Base-by-base conservation (phyloP, 2,329 filamentous ascomycete species). In the Pestalotiopsis sp. region DNA sequence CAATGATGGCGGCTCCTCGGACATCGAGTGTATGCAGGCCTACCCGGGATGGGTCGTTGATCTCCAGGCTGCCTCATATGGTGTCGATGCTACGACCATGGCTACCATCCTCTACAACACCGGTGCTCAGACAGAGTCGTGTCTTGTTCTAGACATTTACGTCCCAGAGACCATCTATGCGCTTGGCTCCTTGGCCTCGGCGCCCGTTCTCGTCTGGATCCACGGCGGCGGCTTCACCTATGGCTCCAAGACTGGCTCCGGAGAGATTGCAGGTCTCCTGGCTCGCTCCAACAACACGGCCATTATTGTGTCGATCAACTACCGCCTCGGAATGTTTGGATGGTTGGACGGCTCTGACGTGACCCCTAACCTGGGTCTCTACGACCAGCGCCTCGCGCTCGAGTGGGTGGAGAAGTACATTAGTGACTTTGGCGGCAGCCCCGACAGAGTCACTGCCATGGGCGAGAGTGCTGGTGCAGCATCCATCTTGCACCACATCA, bases 401-500 rank as follows among this genome's bases (percentile, higher is more conserved):
- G 74, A 81, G 70, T 86, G 85, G 84, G 82, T 86, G 4, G 78
- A 83, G 64, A 75, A 77, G n/a, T 74, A 87, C 70, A 85, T 87
- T 67, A 67, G 75, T 20, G 69, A 75, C 7, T 86, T 87, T 68
- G 84, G 85, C 4, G 84, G 85, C 14, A 65, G 63, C 13, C n/a
- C 70, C 2, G 26, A 70, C 3, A 65, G 66, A 4, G 68, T 74
- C 4, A 75, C 83, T 0, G 81, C 84, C 52, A 82, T 81, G 78
- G 85, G 86, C 0, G 83, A 86, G 71, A 83, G 80, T 20, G 85
- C 86, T 0, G 85, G 86, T 2, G 86, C 78, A 0, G 82, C 84
- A 3, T 79, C 76, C 20, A 82, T 85, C 3, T 78, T 84, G 26
- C 80, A 83, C 20, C 82, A 84, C 61, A 78, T 83, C 2, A 82